These are phyloP conservation scores for Corchorus capsularis DNA, from an alignment of 345 rosid genomes.

Conservation along the genomic window DNA sequence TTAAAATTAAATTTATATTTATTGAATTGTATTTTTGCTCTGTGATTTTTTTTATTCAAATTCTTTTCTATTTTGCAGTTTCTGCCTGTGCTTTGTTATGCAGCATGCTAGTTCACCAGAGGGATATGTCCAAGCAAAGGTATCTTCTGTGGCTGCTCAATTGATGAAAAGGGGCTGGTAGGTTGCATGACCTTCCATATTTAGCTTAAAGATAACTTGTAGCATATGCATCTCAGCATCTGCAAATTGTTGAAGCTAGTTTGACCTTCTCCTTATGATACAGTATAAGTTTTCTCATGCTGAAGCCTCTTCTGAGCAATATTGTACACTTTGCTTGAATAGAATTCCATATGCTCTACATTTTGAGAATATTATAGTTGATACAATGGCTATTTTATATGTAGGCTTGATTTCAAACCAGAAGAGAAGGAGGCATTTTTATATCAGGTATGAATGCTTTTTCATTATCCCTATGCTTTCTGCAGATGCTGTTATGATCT, in stretches of 20 bases:
- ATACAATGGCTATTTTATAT: slow-evolving; percentile 28
- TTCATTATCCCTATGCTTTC: slow-evolving; percentile 12
- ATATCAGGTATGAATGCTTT: slow-evolving; percentile 56
- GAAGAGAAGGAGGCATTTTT: slow-evolving; percentile 83
- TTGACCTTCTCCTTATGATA: not conserved
- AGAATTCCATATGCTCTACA: not conserved
- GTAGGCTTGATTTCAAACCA: slow-evolving; percentile 84
- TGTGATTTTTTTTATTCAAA: not conserved
- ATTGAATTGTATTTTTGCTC: not conserved
- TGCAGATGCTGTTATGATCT: slow-evolving; percentile 6
- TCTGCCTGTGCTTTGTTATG: slow-evolving; percentile 77
- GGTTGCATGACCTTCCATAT: slow-evolving; percentile 22
- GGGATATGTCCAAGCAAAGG: slow-evolving; percentile 85
- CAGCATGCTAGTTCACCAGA: slow-evolving; percentile 82
- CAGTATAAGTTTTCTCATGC: not conserved
- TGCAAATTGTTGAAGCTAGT: not conserved
- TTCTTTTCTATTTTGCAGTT: slow-evolving; percentile 51
- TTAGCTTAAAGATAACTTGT: not conserved
- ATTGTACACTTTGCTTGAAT: not conserved
- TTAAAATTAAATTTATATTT: not conserved
- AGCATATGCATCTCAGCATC: not conserved
- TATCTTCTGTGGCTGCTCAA: slow-evolving; percentile 96
- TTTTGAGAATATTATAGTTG: not conserved
- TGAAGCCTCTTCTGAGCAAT: not conserved
- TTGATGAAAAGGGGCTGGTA: slow-evolving; percentile 99